These are phyloP conservation scores for Neurospora terricola DNA, from an alignment of 495 filamentous ascomycete genomes.

Conservation along the genomic window DNA sequence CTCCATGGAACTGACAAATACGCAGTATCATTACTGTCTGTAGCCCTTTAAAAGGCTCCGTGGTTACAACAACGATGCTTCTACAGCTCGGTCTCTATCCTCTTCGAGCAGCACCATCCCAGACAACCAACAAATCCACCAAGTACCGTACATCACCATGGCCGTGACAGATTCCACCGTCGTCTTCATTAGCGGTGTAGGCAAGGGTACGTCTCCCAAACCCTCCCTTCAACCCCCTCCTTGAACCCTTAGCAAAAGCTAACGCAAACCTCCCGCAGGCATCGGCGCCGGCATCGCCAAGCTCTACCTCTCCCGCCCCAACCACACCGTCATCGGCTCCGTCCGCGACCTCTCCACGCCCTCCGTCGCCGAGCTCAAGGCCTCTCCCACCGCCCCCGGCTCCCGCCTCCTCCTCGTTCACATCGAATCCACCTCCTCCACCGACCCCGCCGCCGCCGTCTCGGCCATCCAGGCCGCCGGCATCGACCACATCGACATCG, in stretches of 20 bases:
- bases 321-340: slow-evolving; percentile 21
- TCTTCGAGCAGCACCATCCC: neutral
- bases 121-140: neutral
- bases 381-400: slow-evolving; percentile 1
- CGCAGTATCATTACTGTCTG: neutral
- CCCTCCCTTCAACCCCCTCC: neutral
- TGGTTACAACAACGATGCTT: neutral
- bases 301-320: slow-evolving; percentile 16
- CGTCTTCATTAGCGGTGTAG: slow-evolving; percentile 9
- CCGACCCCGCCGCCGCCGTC: slow-evolving; percentile 6
- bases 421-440: slow-evolving; percentile 5
- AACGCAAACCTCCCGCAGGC: slow-evolving; percentile 1
- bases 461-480: slow-evolving; percentile 1
- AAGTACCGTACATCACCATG: neutral
- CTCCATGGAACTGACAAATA: neutral
- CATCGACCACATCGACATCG: slow-evolving; percentile 14
- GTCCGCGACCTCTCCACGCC: slow-evolving; percentile 9
- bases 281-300: slow-evolving; percentile 12
- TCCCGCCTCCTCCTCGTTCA: slow-evolving; percentile 13
- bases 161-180: slow-evolving; percentile 5
- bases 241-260: neutral
- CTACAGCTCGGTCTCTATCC: neutral
- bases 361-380: slow-evolving; percentile 9
- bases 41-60: neutral
- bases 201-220: slow-evolving; percentile 3